Evolutionary conservation across 1,284 basidiomycete genomes (phyloP), one percentile per base, ranked within the genome.

Genomic region (Rhodofomes roseus): DNA sequence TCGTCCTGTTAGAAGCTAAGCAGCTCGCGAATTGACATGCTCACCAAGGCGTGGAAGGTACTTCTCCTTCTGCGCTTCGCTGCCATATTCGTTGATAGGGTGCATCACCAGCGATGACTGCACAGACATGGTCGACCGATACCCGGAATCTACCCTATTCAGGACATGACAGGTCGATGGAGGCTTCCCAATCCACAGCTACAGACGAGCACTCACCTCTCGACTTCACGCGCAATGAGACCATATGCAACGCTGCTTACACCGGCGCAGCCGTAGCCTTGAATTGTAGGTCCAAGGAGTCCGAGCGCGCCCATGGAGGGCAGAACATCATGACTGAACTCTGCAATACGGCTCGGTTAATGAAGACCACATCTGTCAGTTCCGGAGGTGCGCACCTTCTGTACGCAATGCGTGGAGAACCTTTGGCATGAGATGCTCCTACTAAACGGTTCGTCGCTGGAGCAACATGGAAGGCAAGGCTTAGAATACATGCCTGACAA

Each of bases 21-120:
- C 25, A 51, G 34, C 23, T 36, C 23, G 52, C 27, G 6, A 27
- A 41, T 31, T 14, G 14, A 25, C n/a, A 43, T 56, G 63, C 78
- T 58, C 62, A 86, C 90, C 95, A 46, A 98, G 80, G 16, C 84
- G 77, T 39, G 95, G 96, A 2, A 98, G 81, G 70, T 90, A 98
- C 71, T 90, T 92, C 68, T 95, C 90, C 77, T 96, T 96, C 76
- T 98, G 95, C 40, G 85, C 87, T 29, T 95, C 89, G 0, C 86
- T 86, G 1, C 96, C 96, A 72, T 96, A 98, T 68, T 91, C 92
- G 74, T 94, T 81, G 71, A 98, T 98, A 3, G 96, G 95, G 70
- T 96, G 93, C 96, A 99, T 99, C n/a, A 96, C 94, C 36, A 99
- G 82, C 5, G 94, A 96, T 0, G 92, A 95, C 73, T 99, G 96